Evolutionary conservation across 139 green algal species (phyloP).

Genomic region (Auxenochlorella protothecoides): DNA sequence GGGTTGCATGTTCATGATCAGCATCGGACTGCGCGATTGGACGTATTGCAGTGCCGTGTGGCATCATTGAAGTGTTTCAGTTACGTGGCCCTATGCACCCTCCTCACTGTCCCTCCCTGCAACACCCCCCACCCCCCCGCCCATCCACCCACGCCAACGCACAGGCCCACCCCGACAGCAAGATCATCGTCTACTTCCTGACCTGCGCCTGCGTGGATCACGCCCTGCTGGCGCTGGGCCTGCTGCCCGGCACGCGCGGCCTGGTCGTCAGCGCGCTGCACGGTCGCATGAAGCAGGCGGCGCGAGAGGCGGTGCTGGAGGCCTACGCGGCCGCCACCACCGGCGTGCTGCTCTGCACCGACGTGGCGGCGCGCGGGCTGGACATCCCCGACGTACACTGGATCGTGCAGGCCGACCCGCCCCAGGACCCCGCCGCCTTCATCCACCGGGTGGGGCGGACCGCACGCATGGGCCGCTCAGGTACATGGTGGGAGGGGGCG

Average conservation of each 20-base stretch:
- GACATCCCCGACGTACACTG: conserved; percentile 85
- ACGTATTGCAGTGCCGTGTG: too few species aligned
- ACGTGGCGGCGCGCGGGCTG: conserved; percentile 85
- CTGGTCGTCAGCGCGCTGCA: conserved; percentile 49
- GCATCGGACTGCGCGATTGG: too few species aligned
- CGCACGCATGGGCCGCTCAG: conserved; percentile 77
- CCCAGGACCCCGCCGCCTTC: conserved; percentile 80
- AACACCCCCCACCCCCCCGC: too few species aligned
- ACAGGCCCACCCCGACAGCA: conserved; percentile 40
- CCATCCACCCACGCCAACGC: too few species aligned
- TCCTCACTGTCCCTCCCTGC: too few species aligned
- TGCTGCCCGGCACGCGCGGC: neutral
- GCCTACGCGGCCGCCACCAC: conserved; percentile 34
- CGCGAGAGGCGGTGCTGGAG: conserved; percentile 55
- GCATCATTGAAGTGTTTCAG: too few species aligned
- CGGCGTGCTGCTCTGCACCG: conserved; percentile 79
- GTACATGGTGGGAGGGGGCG: conserved; percentile 13
- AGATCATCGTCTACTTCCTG: conserved; percentile 91
- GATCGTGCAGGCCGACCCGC: conserved; percentile 75
- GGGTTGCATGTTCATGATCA: too few species aligned
- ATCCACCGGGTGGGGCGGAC: conserved; percentile 80
- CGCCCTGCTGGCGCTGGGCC: conserved; percentile 15
- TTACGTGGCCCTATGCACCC: too few species aligned
- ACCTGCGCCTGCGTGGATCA: conserved; percentile 88
- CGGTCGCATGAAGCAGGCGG: conserved; percentile 81